Conservation (phyloP, 129 eudicot genomes). For the Lactuca sativa region DNA sequence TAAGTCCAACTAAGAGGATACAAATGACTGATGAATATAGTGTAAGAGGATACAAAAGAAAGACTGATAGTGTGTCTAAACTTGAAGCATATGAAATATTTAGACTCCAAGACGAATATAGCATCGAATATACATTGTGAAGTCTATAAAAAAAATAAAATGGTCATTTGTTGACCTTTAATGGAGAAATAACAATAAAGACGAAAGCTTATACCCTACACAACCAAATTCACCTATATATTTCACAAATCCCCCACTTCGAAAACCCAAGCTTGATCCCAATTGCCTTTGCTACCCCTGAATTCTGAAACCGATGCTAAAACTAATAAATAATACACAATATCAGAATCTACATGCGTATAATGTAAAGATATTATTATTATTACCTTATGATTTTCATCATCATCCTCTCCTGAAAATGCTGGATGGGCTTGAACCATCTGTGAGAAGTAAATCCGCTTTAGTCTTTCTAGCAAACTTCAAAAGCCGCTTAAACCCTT, state of each 20-base stretch:
- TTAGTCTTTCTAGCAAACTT: conserved; percentile 92
- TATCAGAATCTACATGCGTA: conserved; percentile 14
- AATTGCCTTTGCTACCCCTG: conserved; percentile 57
- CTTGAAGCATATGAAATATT: conserved; percentile 10
- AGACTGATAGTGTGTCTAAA: neutral
- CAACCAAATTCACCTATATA: conserved; percentile 22
- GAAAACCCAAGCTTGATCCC: conserved; percentile 38
- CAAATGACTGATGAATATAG: neutral
- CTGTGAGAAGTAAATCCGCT: conserved; percentile 61
- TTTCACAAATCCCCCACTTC: conserved; percentile 23
- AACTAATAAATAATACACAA: conserved; percentile 35
- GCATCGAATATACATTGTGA: conserved; percentile 31
- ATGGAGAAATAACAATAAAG: conserved; percentile 13
- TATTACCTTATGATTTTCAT: conserved; percentile 48
- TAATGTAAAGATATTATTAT: conserved; percentile 29
- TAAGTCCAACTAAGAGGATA: neutral
- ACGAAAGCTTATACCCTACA: conserved; percentile 23
- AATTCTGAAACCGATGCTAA: conserved; percentile 83
- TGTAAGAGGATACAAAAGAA: conserved; percentile 19
- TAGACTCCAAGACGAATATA: conserved; percentile 9
- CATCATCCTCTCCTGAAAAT: conserved; percentile 86
- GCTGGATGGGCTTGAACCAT: conserved; percentile 82
- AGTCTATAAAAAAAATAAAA: conserved; percentile 25
- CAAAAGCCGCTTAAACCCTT: conserved; percentile 86
- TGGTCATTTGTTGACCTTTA: conserved; percentile 19